Evolutionary conservation across 306 rosid genomes (phyloP).

Genomic region (Cucurbita maxima): DNA sequence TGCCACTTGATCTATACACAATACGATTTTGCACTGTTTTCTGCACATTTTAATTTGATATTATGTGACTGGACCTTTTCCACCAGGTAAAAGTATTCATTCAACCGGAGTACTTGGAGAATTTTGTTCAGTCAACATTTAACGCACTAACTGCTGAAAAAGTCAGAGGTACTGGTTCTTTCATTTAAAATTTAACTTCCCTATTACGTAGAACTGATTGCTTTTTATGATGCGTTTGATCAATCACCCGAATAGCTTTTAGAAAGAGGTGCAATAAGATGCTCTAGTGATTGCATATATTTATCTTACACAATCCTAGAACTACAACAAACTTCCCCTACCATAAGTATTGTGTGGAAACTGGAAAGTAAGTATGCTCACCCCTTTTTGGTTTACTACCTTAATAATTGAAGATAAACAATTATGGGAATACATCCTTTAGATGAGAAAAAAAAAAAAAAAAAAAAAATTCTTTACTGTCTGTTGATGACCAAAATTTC

Average conservation of each 20-base stretch:
- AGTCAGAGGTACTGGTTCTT: constrained; percentile 50
- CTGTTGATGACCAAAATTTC: background rate
- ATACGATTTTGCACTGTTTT: background rate
- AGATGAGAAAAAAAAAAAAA: background rate
- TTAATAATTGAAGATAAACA: background rate
- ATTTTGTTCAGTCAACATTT: constrained; percentile 88
- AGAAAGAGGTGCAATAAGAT: background rate
- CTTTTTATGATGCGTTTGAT: background rate
- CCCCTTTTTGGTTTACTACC: background rate
- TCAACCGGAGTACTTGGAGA: constrained; percentile 74
- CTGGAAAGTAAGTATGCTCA: background rate
- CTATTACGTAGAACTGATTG: background rate
- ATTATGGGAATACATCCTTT: background rate
- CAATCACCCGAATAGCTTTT: background rate
- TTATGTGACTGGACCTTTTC: constrained; percentile 18
- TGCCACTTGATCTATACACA: background rate
- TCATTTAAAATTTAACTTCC: background rate
- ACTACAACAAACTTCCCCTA: background rate
- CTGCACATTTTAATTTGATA: background rate
- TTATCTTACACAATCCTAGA: background rate
- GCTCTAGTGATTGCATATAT: background rate
- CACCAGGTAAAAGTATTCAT: constrained; percentile 93
- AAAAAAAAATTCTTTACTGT: background rate
- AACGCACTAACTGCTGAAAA: constrained; percentile 63
- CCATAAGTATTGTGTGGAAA: background rate